Evolutionary conservation across 2,329 filamentous ascomycete genomes (phyloP), one percentile per base, ranked within the genome.

Genomic region (Verticillium tricorpus): DNA sequence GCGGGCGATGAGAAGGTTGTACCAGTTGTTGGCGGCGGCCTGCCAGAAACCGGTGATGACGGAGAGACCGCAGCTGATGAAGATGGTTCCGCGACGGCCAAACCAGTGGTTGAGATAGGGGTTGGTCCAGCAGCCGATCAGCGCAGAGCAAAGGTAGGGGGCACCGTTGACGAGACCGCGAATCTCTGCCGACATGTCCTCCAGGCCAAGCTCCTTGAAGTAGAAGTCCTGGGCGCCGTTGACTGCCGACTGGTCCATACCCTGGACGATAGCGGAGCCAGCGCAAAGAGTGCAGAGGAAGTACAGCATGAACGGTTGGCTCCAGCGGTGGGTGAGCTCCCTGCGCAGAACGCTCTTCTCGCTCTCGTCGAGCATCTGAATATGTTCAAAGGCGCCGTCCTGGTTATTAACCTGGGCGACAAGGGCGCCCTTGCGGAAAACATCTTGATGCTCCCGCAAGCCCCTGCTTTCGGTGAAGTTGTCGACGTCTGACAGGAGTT

Each of bases 231-330:
- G 86, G 3, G 85, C 86, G 40, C 86, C 86, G 63, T 88, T 87
- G 57, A 87, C 85, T 2, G 87, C 86, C 0, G 85, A 86, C 70
- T 88, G 84, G 68, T 89, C 85, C 83, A 88, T 87, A 66, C 87
- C 87, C 67, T 89, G 86, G 0, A 89, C 86, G 14, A 86, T 85
- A 22, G 87, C 87, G 14, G 71, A 74, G 0, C 72, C 72, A 0
- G 73, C 72, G 25, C 73, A 75, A 0, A 75, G 67, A 1, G 69
- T 69, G 59, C 74, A 76, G 1, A 76, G 69, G 31, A 74, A 74
- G 67, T 76, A 76, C 5, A 76, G 67, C 34, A 66, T 67, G 34
- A 69, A 72, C 0, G 74, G 74, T 11, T 74, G 70, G 2, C 68
- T 66, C 74, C 74, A 76, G 14, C 70, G 67, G 28, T 72, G 67